Conservation (phyloP, 495 filamentous ascomycete species). For the Mycothermus thermophilus region DNA sequence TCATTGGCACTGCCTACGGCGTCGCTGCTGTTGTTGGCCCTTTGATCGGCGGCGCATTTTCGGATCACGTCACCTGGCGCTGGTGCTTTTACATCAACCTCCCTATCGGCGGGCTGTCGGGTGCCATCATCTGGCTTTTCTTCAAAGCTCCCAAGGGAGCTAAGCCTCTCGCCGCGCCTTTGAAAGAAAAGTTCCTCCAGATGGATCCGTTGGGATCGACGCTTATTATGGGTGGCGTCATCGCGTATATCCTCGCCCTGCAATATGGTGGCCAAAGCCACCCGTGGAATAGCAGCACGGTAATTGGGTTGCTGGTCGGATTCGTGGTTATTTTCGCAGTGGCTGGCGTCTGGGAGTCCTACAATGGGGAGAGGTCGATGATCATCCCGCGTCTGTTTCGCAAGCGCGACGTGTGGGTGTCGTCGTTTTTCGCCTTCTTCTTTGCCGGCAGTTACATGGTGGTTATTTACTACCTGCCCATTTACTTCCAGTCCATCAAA, state of each 20-base stretch:
- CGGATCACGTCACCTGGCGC: constrained; percentile 31
- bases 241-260: constrained; percentile 59
- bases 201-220: constrained; percentile 53
- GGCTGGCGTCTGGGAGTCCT: constrained; percentile 37
- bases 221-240: constrained; percentile 53
- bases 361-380: constrained; percentile 28
- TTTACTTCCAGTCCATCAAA: constrained; percentile 48
- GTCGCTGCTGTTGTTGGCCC: constrained; percentile 30
- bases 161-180: constrained; percentile 10
- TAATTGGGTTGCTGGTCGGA: constrained; percentile 56
- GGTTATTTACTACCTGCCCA: constrained; percentile 45
- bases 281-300: constrained; percentile 45
- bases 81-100: constrained; percentile 78
- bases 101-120: constrained; percentile 51
- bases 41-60: constrained; percentile 18
- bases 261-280: constrained; percentile 67
- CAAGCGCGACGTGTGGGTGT: constrained; percentile 29
- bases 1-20: constrained; percentile 33
- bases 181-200: constrained; percentile 29
- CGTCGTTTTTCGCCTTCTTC: constrained; percentile 25
- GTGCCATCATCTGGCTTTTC: constrained; percentile 42
- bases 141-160: constrained; percentile 10
- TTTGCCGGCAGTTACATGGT: constrained; percentile 33
- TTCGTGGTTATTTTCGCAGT: constrained; percentile 42
- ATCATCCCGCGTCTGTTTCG: constrained; percentile 32